Evolutionary conservation across 2,329 filamentous ascomycete species (phyloP), one percentile per base, ranked within the genome.

Genomic region (Conoideocrella luteorostrata): DNA sequence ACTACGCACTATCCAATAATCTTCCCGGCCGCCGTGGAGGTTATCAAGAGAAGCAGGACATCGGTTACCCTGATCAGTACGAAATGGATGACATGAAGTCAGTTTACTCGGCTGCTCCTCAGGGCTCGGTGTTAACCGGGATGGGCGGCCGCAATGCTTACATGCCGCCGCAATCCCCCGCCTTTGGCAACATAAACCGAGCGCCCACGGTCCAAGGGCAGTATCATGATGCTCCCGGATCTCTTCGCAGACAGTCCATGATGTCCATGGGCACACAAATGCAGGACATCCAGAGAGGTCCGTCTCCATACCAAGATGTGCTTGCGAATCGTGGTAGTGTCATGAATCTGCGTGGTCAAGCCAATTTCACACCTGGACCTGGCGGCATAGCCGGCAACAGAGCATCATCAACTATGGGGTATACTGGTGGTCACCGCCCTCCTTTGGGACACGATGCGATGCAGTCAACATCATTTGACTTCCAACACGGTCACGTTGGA

Each of bases 11-110:
- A 29, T 64, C 76, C 48, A 96, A 97, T 70, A 87, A 86, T 55
- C 82, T 98, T 7, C 93, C 93, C 26, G 93, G 93, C 15, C 88
- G 91, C 47, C 88, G 93, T 47, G 90, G 89, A 43, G 76, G 79
- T 23, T 71, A 73, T 42, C 67, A 71, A 29, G 85, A 86, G 64
- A 87, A 88, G 67, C 55, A 61, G 43, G 75, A 80, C 20, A 78
- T 74, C 35, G 69, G 69, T 2, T 90, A 88, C 55, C 78, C 83
- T 32, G 86, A 91, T 49, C 81, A 84, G 50, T 95, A 89, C 58
- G 93, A 98, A 67, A 90, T 97, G 84, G 94, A 98, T 61, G 93
- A 98, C 63, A 95, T 97, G 75, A 90, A 88, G 63, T 95, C 89
- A 1, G 83, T 94, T 47, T 97, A 97, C 71, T 96, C 90, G 5